Conservation (phyloP, 179 eudicot genomes). For the Dionaea muscipula region DNA sequence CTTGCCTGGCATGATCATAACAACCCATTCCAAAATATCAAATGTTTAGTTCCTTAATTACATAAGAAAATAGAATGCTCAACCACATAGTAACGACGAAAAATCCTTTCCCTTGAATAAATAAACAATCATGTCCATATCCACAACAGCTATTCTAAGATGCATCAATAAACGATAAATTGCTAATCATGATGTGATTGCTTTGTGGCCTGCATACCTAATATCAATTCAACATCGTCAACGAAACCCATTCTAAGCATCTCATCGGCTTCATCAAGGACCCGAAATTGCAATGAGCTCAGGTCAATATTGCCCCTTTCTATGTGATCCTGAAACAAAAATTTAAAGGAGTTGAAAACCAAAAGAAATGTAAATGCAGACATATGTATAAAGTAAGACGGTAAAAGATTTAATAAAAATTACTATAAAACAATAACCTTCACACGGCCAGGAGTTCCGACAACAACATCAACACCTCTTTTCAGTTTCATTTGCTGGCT, state of each 20-base stretch:
- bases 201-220: slow-evolving; percentile 41
- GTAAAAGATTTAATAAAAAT: too few species aligned
- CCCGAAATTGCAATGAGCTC: slow-evolving; percentile 66
- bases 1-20: slow-evolving; percentile 37
- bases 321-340: slow-evolving; percentile 50
- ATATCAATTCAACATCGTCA: slow-evolving; percentile 79
- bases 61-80: not conserved
- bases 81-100: not conserved
- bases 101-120: too few species aligned
- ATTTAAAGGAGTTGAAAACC: not conserved
- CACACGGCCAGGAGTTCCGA: slow-evolving; percentile 84
- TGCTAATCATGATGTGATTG: too few species aligned
- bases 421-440: slow-evolving; percentile 29
- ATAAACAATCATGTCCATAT: too few species aligned
- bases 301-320: slow-evolving; percentile 65
- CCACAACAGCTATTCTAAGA: too few species aligned
- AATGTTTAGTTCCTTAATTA: not conserved
- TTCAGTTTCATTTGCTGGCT: slow-evolving; percentile 40
- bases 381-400: too few species aligned
- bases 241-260: slow-evolving; percentile 94
- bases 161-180: too few species aligned
- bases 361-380: not conserved
- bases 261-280: slow-evolving; percentile 96
- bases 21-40: not conserved
- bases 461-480: slow-evolving; percentile 69